These are phyloP conservation scores for Pythium volutum DNA, from an alignment of 352 stramenopile genomes.

Conservation along the genomic window DNA sequence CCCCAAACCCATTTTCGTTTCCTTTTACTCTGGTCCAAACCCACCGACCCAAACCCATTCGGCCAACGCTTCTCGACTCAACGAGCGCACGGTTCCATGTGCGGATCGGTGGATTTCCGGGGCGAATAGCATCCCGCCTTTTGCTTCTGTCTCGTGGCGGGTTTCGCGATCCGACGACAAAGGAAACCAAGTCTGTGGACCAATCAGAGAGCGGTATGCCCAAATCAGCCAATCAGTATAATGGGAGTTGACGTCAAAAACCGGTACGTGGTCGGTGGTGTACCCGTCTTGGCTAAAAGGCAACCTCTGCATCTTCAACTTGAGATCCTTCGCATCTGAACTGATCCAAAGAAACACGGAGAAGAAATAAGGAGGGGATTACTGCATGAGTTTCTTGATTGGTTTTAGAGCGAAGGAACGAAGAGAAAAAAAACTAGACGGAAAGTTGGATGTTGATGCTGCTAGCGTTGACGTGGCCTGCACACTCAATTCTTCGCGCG, in stretches of 20 bases:
- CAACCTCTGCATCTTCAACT: background rate
- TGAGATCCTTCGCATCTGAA: no score
- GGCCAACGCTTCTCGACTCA: background rate
- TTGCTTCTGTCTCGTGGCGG: background rate
- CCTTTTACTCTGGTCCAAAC: no score
- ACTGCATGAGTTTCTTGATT: no score
- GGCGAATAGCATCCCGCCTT: no score
- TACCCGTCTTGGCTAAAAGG: no score
- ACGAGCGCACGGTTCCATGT: no score
- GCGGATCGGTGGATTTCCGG: no score
- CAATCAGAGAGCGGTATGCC: slow-evolving; percentile 1
- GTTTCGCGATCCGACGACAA: background rate
- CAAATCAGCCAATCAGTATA: slow-evolving; percentile 5
- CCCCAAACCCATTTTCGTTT: no score
- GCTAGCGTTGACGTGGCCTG: background rate
- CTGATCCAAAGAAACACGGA: background rate
- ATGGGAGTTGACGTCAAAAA: background rate
- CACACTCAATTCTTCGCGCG: background rate
- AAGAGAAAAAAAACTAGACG: background rate
- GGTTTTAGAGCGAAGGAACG: background rate
- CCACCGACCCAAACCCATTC: no score
- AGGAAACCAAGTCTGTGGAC: slow-evolving; percentile 3
- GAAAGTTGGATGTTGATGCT: background rate
- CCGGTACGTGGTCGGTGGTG: slow-evolving; percentile 1
- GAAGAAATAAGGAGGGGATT: no score